Percentiles rank a stretch among this genome's conserved stretches.
These are phyloP conservation scores for Rhododendron kiyosumense DNA, from an alignment of 148 eudicot genomes.

Conservation along the genomic window DNA sequence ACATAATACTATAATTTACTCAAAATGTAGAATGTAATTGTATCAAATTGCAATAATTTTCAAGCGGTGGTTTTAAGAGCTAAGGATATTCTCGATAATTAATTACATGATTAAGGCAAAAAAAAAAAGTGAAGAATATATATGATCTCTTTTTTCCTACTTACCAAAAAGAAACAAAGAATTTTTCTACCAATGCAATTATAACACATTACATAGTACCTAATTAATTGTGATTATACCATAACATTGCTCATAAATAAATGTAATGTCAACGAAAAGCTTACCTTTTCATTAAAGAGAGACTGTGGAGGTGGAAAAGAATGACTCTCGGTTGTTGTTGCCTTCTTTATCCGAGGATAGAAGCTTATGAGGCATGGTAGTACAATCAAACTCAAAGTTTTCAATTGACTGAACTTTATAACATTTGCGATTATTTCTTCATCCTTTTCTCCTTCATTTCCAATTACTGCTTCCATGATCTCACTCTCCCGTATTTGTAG, in stretches of 20 bases:
- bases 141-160: no score
- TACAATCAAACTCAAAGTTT: rapidly evolving
- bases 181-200: no score
- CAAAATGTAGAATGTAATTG: no score
- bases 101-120: no score
- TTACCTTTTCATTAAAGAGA: neutral
- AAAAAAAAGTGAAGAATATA: no score
- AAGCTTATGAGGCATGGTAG: neutral
- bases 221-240: no score
- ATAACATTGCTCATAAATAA: neutral
- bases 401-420: neutral
- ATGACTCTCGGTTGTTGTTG: neutral
- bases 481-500: neutral
- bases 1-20: no score
- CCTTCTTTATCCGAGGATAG: neutral
- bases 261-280: neutral
- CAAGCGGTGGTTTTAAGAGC: neutral
- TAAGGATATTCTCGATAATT: no score
- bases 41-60: no score
- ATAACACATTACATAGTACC: no score
- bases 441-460: neutral
- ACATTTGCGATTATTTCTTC: neutral
- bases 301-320: neutral
- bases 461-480: neutral
- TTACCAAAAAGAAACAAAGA: no score